Evolutionary conservation across 108 stramenopile genomes (phyloP).

Genomic region (Cylindrotheca closterium): DNA sequence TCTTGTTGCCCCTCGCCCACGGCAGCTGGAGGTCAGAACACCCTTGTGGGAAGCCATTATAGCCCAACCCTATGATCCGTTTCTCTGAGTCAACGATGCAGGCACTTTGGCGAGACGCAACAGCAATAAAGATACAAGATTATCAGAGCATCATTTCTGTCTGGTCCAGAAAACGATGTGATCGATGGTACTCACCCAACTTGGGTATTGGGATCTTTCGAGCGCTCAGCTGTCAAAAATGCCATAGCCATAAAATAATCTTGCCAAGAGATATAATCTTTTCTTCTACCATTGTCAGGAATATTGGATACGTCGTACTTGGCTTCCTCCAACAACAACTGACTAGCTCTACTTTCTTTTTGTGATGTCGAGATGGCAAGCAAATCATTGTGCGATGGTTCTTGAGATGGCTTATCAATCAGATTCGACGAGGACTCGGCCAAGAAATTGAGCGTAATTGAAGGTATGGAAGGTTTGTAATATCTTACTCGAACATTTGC

Average conservation of each 20-base stretch:
- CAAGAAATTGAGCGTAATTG: slow-evolving; percentile 16
- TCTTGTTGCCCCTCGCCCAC: slow-evolving; percentile 68
- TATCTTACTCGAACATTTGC: slow-evolving; percentile 65
- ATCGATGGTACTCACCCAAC: slow-evolving; percentile 69
- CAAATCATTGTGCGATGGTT: not conserved
- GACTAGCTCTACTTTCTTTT: slow-evolving; percentile 8
- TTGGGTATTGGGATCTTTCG: slow-evolving; percentile 97
- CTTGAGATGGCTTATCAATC: too few relatives aligned
- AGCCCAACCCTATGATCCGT: slow-evolving; percentile 94
- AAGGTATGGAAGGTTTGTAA: slow-evolving; percentile 16
- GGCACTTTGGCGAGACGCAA: slow-evolving; percentile 37
- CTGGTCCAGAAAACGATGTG: too few relatives aligned
- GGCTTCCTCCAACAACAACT: slow-evolving; percentile 46
- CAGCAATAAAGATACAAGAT: too few relatives aligned
- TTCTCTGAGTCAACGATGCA: slow-evolving; percentile 67
- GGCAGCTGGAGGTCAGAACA: slow-evolving; percentile 92
- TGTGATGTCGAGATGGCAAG: not conserved
- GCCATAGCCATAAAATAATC: slow-evolving; percentile 95
- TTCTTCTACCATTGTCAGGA: slow-evolving; percentile 27
- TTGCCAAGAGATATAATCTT: slow-evolving; percentile 85
- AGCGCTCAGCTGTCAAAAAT: slow-evolving; percentile 91
- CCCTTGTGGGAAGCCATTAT: slow-evolving; percentile 96
- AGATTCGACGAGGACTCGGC: not conserved
- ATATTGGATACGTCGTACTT: slow-evolving; percentile 47
- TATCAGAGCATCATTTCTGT: too few relatives aligned